Percentiles rank a stretch among this genome's conserved stretches.
These are phyloP conservation scores for Naganishia vishniacii DNA, from an alignment of 768 basidiomycete species.

Conservation along the genomic window DNA sequence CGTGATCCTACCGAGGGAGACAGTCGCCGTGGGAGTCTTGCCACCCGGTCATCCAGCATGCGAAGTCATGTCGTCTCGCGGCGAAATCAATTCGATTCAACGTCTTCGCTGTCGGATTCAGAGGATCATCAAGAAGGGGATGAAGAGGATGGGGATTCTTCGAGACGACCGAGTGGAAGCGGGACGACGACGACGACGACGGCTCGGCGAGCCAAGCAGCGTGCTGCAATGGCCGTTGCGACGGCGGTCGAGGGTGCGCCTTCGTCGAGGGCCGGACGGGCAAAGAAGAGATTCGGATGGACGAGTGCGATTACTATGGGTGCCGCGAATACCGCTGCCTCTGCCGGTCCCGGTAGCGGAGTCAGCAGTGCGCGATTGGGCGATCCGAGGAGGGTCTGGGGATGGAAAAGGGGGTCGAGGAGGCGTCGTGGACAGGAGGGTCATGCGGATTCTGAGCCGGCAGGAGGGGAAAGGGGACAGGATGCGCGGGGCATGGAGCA, in stretches of 20 bases:
- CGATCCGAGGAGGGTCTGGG: constrained; percentile 18
- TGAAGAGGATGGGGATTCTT: not conserved
- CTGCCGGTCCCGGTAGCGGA: not conserved
- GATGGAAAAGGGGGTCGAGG: constrained; percentile 19
- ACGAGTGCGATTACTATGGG: constrained; percentile 5
- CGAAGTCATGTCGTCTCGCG: not conserved
- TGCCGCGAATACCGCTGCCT: not conserved
- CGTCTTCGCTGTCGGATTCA: constrained; percentile 13
- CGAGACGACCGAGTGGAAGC: not conserved
- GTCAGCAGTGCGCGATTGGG: constrained; percentile 4
- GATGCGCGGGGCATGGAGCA: too few relatives aligned
- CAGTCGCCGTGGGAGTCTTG: not conserved
- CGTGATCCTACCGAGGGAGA: not conserved
- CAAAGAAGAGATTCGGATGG: constrained; percentile 20
- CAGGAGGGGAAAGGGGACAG: too few relatives aligned
- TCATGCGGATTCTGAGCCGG: not conserved
- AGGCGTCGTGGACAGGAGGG: constrained; percentile 7
- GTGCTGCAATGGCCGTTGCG: not conserved
- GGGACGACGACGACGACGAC: constrained; percentile 13
- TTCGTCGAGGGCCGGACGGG: not conserved
- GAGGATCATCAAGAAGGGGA: not conserved
- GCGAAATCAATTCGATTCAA: not conserved
- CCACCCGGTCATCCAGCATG: not conserved
- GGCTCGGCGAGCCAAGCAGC: constrained; percentile 1
- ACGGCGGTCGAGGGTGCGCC: not conserved